phyloP scores from a whole-genome alignment of 768 basidiomycete genomes.

The Crassisporium funariophilum region DNA sequence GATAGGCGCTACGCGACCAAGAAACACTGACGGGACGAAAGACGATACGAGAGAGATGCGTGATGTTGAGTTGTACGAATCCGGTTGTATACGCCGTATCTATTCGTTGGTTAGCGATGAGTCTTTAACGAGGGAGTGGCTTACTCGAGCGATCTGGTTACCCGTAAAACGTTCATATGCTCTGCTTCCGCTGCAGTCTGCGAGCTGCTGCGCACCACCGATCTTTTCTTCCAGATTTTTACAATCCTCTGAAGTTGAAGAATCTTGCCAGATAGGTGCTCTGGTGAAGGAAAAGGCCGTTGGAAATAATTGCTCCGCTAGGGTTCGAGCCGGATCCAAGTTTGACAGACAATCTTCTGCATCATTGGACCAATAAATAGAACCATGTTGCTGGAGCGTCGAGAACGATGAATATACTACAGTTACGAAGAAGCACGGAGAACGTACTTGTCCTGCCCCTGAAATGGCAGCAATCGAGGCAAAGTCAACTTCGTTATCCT shows the following conservation, averaged over 20 bases:
- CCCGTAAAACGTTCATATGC: constrained; percentile 91
- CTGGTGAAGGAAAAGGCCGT: constrained; percentile 66
- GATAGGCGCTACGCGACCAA: constrained; percentile 75
- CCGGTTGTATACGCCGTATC: constrained; percentile 58
- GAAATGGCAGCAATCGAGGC: constrained; percentile 62
- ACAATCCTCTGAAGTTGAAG: constrained; percentile 80
- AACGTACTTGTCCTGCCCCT: constrained; percentile 74
- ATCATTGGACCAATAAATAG: constrained; percentile 74
- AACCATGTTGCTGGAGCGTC: constrained; percentile 73
- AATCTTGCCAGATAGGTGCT: constrained; percentile 92
- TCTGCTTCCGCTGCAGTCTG: constrained; percentile 77
- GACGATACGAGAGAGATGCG: constrained; percentile 82
- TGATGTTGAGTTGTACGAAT: constrained; percentile 58
- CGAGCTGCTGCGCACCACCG: constrained; percentile 71
- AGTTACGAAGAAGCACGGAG: not conserved
- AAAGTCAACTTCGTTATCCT: constrained; percentile 59
- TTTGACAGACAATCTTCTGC: constrained; percentile 53
- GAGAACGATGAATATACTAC: constrained; percentile 3
- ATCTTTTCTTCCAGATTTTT: constrained; percentile 61
- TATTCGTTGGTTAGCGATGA: constrained; percentile 26
- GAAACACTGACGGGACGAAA: constrained; percentile 81
- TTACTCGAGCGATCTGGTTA: constrained; percentile 76
- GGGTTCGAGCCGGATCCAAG: constrained; percentile 50
- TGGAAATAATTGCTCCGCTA: constrained; percentile 62
- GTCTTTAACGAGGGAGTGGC: constrained; percentile 13